A percentile compares a stretch with the other conserved stretches of the same genome.
phyloP scores from a whole-genome alignment of 2,329 filamentous ascomycete genomes.

The Paraphoma chrysanthemicola region DNA sequence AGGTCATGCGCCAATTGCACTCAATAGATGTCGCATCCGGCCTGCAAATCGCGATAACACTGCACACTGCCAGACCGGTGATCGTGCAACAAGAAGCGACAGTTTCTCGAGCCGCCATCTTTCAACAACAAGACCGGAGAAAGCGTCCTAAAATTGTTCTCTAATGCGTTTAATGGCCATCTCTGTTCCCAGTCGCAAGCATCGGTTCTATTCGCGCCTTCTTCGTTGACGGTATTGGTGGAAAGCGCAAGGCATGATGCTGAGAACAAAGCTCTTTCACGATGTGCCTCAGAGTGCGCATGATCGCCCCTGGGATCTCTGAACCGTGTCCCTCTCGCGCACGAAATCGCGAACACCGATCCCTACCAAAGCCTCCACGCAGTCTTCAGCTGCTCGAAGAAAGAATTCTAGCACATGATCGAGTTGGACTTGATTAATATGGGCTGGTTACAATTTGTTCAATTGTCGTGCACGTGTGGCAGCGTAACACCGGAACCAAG shows the following conservation, averaged over 20 bases:
- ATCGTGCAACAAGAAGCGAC: too few species aligned
- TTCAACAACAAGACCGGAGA: too few species aligned
- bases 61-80: too few species aligned
- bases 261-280: neutral
- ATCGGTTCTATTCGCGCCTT: neutral
- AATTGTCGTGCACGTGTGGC: too few species aligned
- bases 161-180: neutral
- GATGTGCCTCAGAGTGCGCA: constrained; percentile 5
- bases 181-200: neutral
- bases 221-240: neutral
- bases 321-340: neutral
- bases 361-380: neutral
- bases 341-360: neutral
- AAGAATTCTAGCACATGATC: too few species aligned
- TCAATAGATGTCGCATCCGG: too few species aligned
- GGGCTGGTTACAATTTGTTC: too few species aligned
- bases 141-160: neutral
- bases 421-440: too few species aligned
- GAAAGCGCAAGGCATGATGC: neutral
- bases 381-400: neutral
- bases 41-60: too few species aligned
- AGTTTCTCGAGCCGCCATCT: too few species aligned
- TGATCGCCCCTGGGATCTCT: constrained; percentile 5
- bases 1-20: too few species aligned
- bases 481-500: neutral